A percentile compares a stretch with the other conserved stretches of the same genome.
Conservation (phyloP, 192 early-diverging fungal species). For the Piromyces finnis region DNA sequence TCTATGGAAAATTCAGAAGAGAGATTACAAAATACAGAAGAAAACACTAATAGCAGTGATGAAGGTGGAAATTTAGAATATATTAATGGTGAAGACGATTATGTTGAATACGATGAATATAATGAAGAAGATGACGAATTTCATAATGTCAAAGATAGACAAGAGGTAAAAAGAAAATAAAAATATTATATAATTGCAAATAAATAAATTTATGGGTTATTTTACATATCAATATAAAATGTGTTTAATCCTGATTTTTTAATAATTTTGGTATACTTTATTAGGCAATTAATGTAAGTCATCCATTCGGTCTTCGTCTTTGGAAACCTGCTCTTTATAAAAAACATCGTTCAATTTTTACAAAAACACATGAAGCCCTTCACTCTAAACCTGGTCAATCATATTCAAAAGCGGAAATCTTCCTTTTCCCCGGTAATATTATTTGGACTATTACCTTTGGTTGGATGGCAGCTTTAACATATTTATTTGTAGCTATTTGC, state of each 20-base stretch:
- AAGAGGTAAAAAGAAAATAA: constrained; percentile 18
- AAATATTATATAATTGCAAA: neutral
- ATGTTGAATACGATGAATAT: constrained; percentile 12
- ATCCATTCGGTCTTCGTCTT: constrained; percentile 85
- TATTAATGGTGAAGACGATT: constrained; percentile 11
- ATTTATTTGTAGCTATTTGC: constrained; percentile 34
- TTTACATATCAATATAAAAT: too few relatives aligned
- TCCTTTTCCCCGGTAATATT: constrained; percentile 68
- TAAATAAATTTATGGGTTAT: too few relatives aligned
- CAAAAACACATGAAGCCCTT: constrained; percentile 58
- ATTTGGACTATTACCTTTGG: constrained; percentile 74
- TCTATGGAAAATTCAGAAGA: constrained; percentile 5
- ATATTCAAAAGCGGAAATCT: constrained; percentile 29
- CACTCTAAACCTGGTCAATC: constrained; percentile 44
- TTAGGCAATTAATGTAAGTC: constrained; percentile 55
- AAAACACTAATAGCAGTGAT: constrained; percentile 19
- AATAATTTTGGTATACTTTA: constrained; percentile 2
- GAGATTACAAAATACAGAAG: constrained; percentile 36
- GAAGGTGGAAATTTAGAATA: neutral
- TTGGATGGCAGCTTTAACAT: constrained; percentile 66
- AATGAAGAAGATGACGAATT: constrained; percentile 18
- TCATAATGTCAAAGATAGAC: constrained; percentile 32
- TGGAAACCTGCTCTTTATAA: constrained; percentile 98
- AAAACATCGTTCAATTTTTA: constrained; percentile 71
- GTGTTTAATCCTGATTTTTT: too few relatives aligned